A percentile compares a stretch with the other conserved stretches of the same genome.
Evolutionary conservation across 495 filamentous ascomycete genomes (phyloP).

Genomic region (Pyronema omphalodes): DNA sequence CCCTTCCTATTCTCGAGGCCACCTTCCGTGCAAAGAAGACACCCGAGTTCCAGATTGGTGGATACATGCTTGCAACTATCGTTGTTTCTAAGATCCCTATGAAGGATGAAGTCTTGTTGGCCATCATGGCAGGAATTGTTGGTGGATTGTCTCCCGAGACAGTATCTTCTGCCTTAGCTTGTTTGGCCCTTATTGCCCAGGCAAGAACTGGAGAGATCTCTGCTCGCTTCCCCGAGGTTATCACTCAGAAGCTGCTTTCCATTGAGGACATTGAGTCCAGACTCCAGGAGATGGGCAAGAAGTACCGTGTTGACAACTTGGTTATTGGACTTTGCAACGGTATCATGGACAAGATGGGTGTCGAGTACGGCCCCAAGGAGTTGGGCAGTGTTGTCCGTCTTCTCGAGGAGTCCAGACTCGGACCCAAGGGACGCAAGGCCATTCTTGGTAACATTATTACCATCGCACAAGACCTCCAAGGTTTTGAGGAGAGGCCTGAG

Average conservation of each 20-base stretch:
- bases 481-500: constrained; percentile 17
- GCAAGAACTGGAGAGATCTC: constrained; percentile 41
- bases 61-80: constrained; percentile 76
- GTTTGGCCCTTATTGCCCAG: constrained; percentile 61
- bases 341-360: constrained; percentile 43
- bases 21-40: constrained; percentile 52
- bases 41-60: constrained; percentile 59
- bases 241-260: constrained; percentile 50
- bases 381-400: constrained; percentile 41
- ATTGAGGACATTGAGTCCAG: constrained; percentile 38
- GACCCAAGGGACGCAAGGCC: constrained; percentile 39
- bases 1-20: constrained; percentile 59
- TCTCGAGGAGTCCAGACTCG: constrained; percentile 42
- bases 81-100: constrained; percentile 63
- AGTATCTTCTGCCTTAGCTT: constrained; percentile 53
- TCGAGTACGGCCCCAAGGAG: constrained; percentile 37
- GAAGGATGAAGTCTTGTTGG: constrained; percentile 51
- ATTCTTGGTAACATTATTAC: constrained; percentile 45
- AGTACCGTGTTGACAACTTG: constrained; percentile 53
- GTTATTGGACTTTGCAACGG: constrained; percentile 53
- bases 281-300: constrained; percentile 41
- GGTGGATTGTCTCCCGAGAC: constrained; percentile 56
- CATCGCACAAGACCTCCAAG: constrained; percentile 35
- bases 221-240: constrained; percentile 38
- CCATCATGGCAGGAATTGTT: constrained; percentile 72